Evolutionary conservation across 805 yeast species (phyloP).

Genomic region (Yarrowia alimentaria): DNA sequence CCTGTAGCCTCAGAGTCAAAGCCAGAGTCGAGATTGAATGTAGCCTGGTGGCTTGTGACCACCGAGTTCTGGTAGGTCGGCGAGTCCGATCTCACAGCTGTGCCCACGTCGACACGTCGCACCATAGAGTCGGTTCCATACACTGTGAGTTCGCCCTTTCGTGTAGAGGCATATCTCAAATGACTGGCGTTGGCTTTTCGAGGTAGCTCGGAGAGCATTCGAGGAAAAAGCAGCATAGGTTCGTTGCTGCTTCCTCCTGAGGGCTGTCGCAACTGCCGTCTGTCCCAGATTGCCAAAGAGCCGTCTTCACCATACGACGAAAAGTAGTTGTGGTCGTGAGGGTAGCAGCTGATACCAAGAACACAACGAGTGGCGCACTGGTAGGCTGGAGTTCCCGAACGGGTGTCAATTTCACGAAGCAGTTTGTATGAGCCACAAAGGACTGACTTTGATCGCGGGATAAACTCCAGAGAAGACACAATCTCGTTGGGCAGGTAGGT

Average conservation of each 20-base stretch:
- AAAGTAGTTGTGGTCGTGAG: constrained; percentile 62
- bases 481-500: constrained; percentile 68
- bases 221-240: constrained; percentile 32
- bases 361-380: constrained; percentile 77
- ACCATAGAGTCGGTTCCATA: constrained; percentile 18
- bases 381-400: constrained; percentile 51
- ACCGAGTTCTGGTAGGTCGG: constrained; percentile 11
- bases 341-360: constrained; percentile 65
- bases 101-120: constrained; percentile 4
- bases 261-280: constrained; percentile 36
- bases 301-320: constrained; percentile 82
- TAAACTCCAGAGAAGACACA: constrained; percentile 64
- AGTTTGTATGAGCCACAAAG: constrained; percentile 75
- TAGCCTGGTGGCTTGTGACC: no score
- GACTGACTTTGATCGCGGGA: constrained; percentile 49
- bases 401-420: constrained; percentile 71
- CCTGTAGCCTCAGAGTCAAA: no score
- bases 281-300: constrained; percentile 63
- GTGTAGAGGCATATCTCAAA: constrained; percentile 49
- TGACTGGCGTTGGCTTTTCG: constrained; percentile 32
- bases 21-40: no score
- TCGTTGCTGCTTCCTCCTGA: constrained; percentile 23
- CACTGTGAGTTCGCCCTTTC: constrained; percentile 73
- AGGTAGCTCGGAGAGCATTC: constrained; percentile 33
- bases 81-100: background rate